Percentiles rank a stretch among this genome's conserved stretches.
Conservation (phyloP, 495 filamentous ascomycete genomes). For the Penicillium herquei region DNA sequence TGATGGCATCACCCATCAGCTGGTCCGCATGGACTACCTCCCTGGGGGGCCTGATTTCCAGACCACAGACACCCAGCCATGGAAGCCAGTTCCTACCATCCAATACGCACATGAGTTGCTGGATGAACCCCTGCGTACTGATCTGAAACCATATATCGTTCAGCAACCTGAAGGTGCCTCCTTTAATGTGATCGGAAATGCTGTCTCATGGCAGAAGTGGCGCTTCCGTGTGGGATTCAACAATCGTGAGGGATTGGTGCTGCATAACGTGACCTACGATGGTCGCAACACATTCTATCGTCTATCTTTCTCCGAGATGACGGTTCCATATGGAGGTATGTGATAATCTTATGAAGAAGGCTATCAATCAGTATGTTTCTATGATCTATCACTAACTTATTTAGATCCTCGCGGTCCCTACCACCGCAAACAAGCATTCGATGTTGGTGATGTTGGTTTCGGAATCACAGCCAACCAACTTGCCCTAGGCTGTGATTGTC, state of each 20-base stretch:
- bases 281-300: conserved; percentile 70
- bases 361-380: background rate
- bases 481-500: conserved; percentile 66
- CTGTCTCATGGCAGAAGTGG: conserved; percentile 66
- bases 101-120: conserved; percentile 47
- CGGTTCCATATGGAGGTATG: conserved; percentile 57
- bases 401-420: conserved; percentile 64
- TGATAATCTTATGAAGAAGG: background rate
- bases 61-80: conserved; percentile 37
- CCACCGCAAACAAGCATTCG: conserved; percentile 72
- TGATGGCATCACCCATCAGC: conserved; percentile 58
- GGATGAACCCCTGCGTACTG: conserved; percentile 41
- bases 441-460: conserved; percentile 67
- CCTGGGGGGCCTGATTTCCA: conserved; percentile 34
- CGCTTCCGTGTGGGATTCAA: conserved; percentile 65
- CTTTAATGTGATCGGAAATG: conserved; percentile 50
- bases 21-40: conserved; percentile 56
- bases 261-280: conserved; percentile 68
- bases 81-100: conserved; percentile 53
- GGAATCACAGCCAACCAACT: conserved; percentile 68
- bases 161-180: conserved; percentile 76
- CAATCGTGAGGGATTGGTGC: conserved; percentile 59
- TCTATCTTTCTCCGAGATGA: conserved; percentile 76
- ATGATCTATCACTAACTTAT: conserved; percentile 1
- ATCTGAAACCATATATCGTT: conserved; percentile 76